Evolutionary conservation across 1,284 basidiomycete species (phyloP), one percentile per base, ranked within the genome.

Genomic region (Neolentinus lepideus): DNA sequence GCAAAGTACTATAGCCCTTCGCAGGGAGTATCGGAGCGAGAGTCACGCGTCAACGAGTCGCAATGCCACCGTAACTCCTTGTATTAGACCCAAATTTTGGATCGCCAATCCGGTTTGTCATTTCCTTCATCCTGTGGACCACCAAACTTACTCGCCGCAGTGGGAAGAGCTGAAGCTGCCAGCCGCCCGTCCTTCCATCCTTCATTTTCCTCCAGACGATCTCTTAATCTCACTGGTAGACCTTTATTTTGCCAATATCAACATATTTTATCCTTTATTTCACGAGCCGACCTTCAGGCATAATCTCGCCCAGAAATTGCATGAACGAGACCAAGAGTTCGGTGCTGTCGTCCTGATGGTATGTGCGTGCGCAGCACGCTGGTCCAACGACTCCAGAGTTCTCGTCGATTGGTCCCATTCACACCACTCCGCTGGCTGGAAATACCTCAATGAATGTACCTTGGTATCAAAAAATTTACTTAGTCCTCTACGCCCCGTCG

Each of bases 361-460:
- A 0, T 80, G 79, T 58, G 79, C 80, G 11, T 67, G 78, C 55
- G 81, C 74, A 6, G 68, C 76, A 2, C 67, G 78, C 35, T 77
- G 69, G 59, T 67, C 74, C 22, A 67, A 76, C 56, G 79, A 82
- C 60, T 67, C 68, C 0, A 62, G 76, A 14, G 75, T 79, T 12
- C 57, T 73, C 64, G 66, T 61, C 53, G 58, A 65, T 26, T 65
- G 48, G 2, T 50, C 68, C 56, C 58, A 56, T 25, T 58, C 56
- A n/a, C 57, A 54, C 29, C 74, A 75, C 56, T 75, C 75, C 1
- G 71, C 71, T 3, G 77, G 77, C 0, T 79, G 77, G 77, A 72
- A 71, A 56, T 79, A 70, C 59, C 69, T 78, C 53, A 68, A 71
- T 16, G 71, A 73, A 29, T 61, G 76, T 3, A 57, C 71, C 62